Base-by-base conservation (phyloP, 169 alveolate genomes). In the Plasmodium chabaudi region DNA sequence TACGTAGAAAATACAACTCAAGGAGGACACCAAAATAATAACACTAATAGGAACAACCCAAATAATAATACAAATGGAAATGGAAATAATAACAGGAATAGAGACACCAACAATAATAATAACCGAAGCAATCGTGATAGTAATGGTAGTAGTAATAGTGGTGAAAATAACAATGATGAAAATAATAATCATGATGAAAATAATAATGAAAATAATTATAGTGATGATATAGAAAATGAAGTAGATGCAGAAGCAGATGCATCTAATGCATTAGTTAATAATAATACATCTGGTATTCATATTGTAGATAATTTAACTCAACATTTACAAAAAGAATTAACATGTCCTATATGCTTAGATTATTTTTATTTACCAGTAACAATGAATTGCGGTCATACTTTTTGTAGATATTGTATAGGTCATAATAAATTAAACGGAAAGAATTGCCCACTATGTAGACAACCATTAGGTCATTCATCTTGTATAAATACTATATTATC, bases 341-440 rank as follows among this genome's bases (percentile, higher is more conserved):
- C 95, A 10, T 96, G 98, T 70, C 95, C 98, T 25, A 95, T 96
- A 23, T 96, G 98, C 61, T 92, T 96, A 56, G 98, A 96, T 59
- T 94, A 93, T 69, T 94, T 94, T 63, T 92, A 92, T 73, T 86
- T 95, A 72, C 98, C 98, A 5, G 97, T 96, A 27, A 96, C 98
- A 15, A 88, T 96, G 72, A 88, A 88, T 25, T 96, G 98, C 71
- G 98, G 98, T 15, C 98, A 96, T 87, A 96, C 98, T 2, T 96
- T 94, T 92, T 96, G 98, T 88, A 75, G 98, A 47, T 96, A 96
- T 84, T 95, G 97, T 92, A 96, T 94, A 15, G 96, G 96, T 5
- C 97, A 94, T 79, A 84, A 87, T 55, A 91, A 93, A 34, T 77
- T 94, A 55, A 59, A 92, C 57, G 95, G 97, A 7, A 95, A 92